A percentile compares a stretch with the other conserved stretches of the same genome.
Conservation (phyloP, 2,329 filamentous ascomycete species). For the Xylariaceae sp. region DNA sequence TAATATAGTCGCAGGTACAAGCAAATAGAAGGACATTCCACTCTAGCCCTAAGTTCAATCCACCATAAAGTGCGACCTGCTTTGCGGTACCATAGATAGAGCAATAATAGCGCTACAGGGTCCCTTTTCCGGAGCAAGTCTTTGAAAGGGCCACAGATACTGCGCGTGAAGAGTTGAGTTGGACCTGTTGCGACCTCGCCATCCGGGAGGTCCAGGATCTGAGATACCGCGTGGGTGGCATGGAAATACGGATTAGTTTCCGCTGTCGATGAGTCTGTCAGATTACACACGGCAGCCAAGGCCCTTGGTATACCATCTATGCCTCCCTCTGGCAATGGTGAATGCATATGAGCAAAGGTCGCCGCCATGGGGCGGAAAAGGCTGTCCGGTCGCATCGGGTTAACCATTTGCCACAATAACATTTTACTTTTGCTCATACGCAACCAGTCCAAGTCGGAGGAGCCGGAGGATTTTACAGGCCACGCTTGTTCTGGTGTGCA, state of each 20-base stretch:
- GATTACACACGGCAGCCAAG: conserved; percentile 36
- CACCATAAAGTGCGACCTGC: conserved; percentile 51
- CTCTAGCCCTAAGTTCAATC: conserved; percentile 49
- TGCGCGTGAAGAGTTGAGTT: conserved; percentile 44
- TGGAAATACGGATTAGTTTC: conserved; percentile 48
- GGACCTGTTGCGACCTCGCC: conserved; percentile 40
- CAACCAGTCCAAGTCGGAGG: conserved; percentile 46
- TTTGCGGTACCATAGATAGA: conserved; percentile 53
- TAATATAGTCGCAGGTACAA: conserved; percentile 44
- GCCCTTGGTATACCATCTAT: conserved; percentile 35
- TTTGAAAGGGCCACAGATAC: conserved; percentile 45
- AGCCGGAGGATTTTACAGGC: conserved; percentile 40
- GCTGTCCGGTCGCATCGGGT: conserved; percentile 47
- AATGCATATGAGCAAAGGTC: conserved; percentile 47
- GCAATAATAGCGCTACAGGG: conserved; percentile 47
- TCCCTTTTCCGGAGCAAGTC: conserved; percentile 43
- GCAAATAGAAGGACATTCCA: conserved; percentile 52
- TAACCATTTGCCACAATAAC: conserved; percentile 44
- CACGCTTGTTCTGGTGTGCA: conserved; percentile 41
- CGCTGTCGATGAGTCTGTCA: conserved; percentile 43
- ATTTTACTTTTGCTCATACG: conserved; percentile 46
- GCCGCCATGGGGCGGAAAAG: conserved; percentile 44
- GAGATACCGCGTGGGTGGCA: conserved; percentile 47
- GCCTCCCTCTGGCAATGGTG: conserved; percentile 42
- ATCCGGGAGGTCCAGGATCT: conserved; percentile 41